Evolutionary conservation across 2,329 filamentous ascomycete genomes (phyloP), one percentile per base, ranked within the genome.

Genomic region (Malbranchea zuffiana): DNA sequence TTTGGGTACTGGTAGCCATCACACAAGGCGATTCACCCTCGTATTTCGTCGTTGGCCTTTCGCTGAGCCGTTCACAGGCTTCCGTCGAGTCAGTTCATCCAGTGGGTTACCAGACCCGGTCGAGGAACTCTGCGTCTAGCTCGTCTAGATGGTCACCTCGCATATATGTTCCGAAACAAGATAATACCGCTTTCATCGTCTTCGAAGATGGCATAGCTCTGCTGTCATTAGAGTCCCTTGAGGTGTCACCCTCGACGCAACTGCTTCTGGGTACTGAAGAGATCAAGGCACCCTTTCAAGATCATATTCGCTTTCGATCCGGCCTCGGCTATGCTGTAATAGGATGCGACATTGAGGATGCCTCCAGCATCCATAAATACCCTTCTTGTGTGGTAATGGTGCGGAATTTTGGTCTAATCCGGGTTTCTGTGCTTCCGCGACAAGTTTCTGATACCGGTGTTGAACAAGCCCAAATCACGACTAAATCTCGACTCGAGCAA

Each of bases 401-500:
- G 39, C 65, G 70, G 44, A 67, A 68, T 23, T 71, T 68, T 48
- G 75, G 75, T 8, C 55, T 77, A n/a, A 55, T 78, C 32, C 67
- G 73, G 35, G 56, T 77, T 25, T 61, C 62, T 34, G 63, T 65
- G 10, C 52, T 53, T n/a, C 52, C 55, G 41, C 51, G 45, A 25
- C 44, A 48, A 20, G 44, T 50, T 20, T 47, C 47, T 17, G 66
- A 74, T 11, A 65, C 80, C 17, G 76, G 55, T 6, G 49, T 56
- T 30, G 62, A 64, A 28, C 54, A 56, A 40, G 45, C 46, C 10
- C 63, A 63, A 46, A 74, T 93, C 11, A 87, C 82, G 1, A 82
- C 84, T 5, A 90, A 85, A 60, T 83, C 78, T 60, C 94, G 90
- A 60, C 71, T 98, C 26, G 85, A 95, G 53, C 87, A 98, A 61